phyloP scores from a whole-genome alignment of 306 rosid species.

The Cucumis melo region DNA sequence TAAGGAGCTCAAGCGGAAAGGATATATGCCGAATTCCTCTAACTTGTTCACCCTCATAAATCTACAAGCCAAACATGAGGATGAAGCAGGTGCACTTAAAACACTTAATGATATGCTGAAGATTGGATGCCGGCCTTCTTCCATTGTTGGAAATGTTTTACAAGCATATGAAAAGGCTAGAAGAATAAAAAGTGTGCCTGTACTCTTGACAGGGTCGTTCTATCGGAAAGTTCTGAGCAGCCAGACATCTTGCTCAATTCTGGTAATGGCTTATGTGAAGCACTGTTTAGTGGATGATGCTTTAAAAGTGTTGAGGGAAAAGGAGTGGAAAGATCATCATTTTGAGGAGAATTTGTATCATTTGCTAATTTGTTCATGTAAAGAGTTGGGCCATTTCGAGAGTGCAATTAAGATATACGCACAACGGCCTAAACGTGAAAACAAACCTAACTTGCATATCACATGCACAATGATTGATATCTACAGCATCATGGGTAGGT shows the following conservation, averaged over 20 bases:
- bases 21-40: constrained; percentile 60
- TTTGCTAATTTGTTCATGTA: constrained; percentile 75
- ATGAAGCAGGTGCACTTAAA: constrained; percentile 44
- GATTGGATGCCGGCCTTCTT: constrained; percentile 58
- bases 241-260: constrained; percentile 71
- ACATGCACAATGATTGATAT: constrained; percentile 77
- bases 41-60: constrained; percentile 63
- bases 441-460: constrained; percentile 62
- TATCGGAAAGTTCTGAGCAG: constrained; percentile 50
- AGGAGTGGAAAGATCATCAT: constrained; percentile 51
- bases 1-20: constrained; percentile 38
- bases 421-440: constrained; percentile 29
- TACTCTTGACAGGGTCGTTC: constrained; percentile 41
- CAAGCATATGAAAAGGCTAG: constrained; percentile 65
- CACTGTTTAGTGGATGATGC: constrained; percentile 62
- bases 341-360: constrained; percentile 77
- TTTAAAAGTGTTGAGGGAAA: constrained; percentile 42
- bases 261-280: constrained; percentile 78
- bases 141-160: constrained; percentile 49
- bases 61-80: constrained; percentile 58
- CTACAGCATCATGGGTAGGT: constrained; percentile 44
- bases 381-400: constrained; percentile 54
- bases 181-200: constrained; percentile 47
- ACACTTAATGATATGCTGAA: constrained; percentile 60
- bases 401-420: constrained; percentile 52